Evolutionary conservation across 2,329 filamentous ascomycete genomes (phyloP), one percentile per base, ranked within the genome.

Genomic region (Aspergillus arachidicola): DNA sequence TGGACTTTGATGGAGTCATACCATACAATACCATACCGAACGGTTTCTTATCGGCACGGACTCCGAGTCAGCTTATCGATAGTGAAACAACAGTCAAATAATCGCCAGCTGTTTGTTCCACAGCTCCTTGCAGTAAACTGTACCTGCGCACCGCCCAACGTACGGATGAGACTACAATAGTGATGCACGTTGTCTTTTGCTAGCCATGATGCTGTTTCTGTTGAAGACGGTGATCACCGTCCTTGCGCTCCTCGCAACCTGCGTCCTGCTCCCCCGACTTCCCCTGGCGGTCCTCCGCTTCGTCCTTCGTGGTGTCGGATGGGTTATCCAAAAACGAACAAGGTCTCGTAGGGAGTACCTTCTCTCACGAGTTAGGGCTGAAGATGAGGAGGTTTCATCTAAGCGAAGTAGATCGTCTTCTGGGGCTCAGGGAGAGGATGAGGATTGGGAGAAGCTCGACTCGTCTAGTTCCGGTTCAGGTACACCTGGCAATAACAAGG

Each of bases 361-460:
- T 59, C 69, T 79, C 59, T 75, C 76, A 64, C 75, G 75, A 58
- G 74, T 89, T 64, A 72, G 74, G 62, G 76, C 83, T 23, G 80
- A 81, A 23, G 76, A 80, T 59, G 75, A 80, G 54, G 77, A 77
- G 51, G 69, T 69, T 56, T 68, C 66, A 32, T 67, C 70, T 6
- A 70, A 70, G 62, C 69, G 67, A 12, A 46, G 68, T 26, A 77
- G 73, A 55, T 69, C 72, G 21, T 68, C 72, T 54, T 51, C 48
- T 23, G 45, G 56, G 6, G 28, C 70, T 6, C 68, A 69, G 63
- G 70, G 75, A 58, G 81, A 85, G 34, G 88, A 90, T 66, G 87
- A 88, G 32, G 89, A 89, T 57, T 92, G 89, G 89, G 89, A 92
- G 75, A 89, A 88, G 71, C 84, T 92, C 28, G 86, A 89, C 63